Conservation (phyloP, 1,139 yeast genomes). For the Hyphopichia pseudoburtonii region DNA sequence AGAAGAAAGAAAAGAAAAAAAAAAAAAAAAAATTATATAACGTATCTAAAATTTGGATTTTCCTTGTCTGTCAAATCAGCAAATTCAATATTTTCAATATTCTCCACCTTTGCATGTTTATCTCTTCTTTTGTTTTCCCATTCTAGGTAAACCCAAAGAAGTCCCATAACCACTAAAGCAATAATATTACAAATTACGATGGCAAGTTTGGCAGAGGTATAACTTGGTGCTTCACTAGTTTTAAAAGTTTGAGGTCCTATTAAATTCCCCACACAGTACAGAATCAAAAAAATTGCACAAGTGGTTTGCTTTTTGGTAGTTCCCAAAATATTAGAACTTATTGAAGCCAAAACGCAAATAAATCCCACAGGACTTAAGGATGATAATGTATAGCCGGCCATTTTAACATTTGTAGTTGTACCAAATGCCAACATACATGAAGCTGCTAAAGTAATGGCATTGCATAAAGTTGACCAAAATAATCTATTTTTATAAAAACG, state of each 20-base stretch:
- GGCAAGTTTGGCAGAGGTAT: slow-evolving; percentile 44
- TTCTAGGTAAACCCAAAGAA: slow-evolving; percentile 29
- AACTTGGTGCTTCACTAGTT: slow-evolving; percentile 51
- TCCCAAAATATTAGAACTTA: slow-evolving; percentile 66
- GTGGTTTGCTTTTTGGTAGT: slow-evolving; percentile 65
- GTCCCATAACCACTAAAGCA: slow-evolving; percentile 19
- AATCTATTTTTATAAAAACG: slow-evolving; percentile 35
- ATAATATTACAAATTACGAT: slow-evolving; percentile 33
- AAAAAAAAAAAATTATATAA: not conserved
- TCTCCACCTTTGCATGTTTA: slow-evolving; percentile 11
- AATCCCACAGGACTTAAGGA: slow-evolving; percentile 38
- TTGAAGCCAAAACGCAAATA: slow-evolving; percentile 47
- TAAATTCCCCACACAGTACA: slow-evolving; percentile 67
- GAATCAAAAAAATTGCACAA: slow-evolving; percentile 59
- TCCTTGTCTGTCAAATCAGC: slow-evolving; percentile 60
- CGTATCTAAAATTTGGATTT: slow-evolving; percentile 56
- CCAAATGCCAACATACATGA: slow-evolving; percentile 50
- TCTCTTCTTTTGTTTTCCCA: slow-evolving; percentile 29
- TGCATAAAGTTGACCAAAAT: slow-evolving; percentile 42
- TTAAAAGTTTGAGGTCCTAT: slow-evolving; percentile 72
- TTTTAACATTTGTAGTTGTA: slow-evolving; percentile 27
- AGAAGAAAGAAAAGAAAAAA: not conserved
- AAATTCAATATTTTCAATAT: slow-evolving; percentile 45
- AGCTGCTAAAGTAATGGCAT: slow-evolving; percentile 35
- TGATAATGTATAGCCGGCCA: slow-evolving; percentile 41